These are phyloP conservation scores for Kodamaea leandrae DNA, from an alignment of 805 yeast genomes.

Conservation along the genomic window DNA sequence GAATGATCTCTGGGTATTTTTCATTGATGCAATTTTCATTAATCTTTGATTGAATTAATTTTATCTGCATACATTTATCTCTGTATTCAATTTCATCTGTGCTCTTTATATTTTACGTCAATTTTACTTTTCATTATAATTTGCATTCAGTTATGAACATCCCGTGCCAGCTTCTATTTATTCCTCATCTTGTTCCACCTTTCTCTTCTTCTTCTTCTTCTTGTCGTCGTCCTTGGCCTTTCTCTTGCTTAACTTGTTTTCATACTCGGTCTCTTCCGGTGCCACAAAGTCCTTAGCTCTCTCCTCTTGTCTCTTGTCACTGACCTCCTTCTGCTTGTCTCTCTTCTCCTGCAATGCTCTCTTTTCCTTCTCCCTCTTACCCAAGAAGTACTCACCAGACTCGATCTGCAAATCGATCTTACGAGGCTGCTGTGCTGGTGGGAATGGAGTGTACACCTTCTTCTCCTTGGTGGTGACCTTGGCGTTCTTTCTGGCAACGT, in stretches of 20 bases:
- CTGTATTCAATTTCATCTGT: no score
- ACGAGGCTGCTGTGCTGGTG: slow-evolving; percentile 95
- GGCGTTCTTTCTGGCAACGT: slow-evolving; percentile 90
- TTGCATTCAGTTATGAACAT: no score
- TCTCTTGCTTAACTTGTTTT: slow-evolving; percentile 28
- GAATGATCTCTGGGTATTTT: no score
- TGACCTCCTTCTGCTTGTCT: slow-evolving; percentile 71
- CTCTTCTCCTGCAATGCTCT: slow-evolving; percentile 73
- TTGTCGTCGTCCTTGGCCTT: slow-evolving; percentile 29
- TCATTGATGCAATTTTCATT: no score
- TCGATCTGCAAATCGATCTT: slow-evolving; percentile 96
- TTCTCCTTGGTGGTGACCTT: slow-evolving; percentile 59
- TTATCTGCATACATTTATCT: no score
- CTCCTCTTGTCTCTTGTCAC: slow-evolving; percentile 62
- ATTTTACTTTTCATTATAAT: no score
- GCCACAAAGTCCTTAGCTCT: slow-evolving; percentile 79
- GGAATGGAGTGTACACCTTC: slow-evolving; percentile 96
- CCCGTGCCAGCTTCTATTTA: no score
- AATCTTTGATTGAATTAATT: no score
- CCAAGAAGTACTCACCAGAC: slow-evolving; percentile 96
- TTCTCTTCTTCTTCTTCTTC: slow-evolving; percentile 21
- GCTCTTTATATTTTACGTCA: no score
- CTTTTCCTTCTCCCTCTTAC: slow-evolving; percentile 74
- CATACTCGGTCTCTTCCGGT: slow-evolving; percentile 70
- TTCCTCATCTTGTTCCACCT: slow-evolving; percentile 8